Base-by-base conservation (phyloP, 495 filamentous ascomycete species). In the Choiromyces venosus region DNA sequence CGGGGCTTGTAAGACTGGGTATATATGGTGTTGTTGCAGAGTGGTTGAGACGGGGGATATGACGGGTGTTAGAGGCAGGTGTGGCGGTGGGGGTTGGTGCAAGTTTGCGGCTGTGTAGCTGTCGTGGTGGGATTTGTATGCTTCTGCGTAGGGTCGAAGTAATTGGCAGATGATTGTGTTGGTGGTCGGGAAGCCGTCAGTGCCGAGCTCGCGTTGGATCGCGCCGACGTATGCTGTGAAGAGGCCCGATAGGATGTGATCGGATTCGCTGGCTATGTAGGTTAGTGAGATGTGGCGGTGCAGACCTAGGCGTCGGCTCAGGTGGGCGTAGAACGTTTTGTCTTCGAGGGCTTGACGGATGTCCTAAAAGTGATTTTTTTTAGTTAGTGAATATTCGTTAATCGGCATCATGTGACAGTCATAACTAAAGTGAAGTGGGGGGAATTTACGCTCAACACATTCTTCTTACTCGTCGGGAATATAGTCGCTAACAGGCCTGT, bases 141-240 rank as follows among this genome's bases (percentile, higher is more conserved):
- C 40, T 2, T 67, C 66, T 16, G 75, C 73, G 65, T 77, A 80
- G 4, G 79, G 78, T 5, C 39, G 40, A 35, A 80, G 67, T 5
- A 80, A 61, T n/a, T 74, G 44, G 4, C 61, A 68, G 72, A 75
- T 78, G 74, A 67, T 80, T 36, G 35, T 38, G 40, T 74, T 65
- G 8, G 80, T 72, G 14, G 72, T 73, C 8, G 65, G 46, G n/a
- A 71, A 80, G 3, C 69, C 68, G 3, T 39, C 65, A 29, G 65
- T 35, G 1, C 74, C 74, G 37, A 80, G 66, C 19, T 80, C 79
- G 8, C 66, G 67, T 25, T 77, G 69, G 39, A 80, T 77, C 4
- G 74, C 79, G 18, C 78, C 79, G 25, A 80, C 70, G 37, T 80
- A 80, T 1, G 78, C 66, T 14, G 73, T 46, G 67, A 80, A 80